A percentile compares a stretch with the other conserved stretches of the same genome.
These are phyloP conservation scores for Colletotrichum cordylinicola DNA, from an alignment of 2,329 filamentous ascomycete species.

Conservation along the genomic window DNA sequence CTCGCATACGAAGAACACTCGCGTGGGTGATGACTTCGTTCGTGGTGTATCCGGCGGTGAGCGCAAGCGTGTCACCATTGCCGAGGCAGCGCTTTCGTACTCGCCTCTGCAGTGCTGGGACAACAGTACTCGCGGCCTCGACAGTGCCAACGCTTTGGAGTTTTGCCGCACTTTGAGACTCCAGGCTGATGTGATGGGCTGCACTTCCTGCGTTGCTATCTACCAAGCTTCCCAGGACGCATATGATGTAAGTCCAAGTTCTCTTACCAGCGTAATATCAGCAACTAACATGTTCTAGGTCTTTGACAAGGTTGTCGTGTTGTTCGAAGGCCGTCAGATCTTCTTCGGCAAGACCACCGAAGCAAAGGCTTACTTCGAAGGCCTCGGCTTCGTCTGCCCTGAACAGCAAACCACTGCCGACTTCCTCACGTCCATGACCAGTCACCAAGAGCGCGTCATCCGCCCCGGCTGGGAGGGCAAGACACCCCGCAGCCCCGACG, in stretches of 20 bases:
- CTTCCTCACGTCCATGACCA: conserved; percentile 69
- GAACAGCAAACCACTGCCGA: conserved; percentile 71
- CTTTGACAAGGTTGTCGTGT: conserved; percentile 71
- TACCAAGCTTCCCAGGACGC: conserved; percentile 69
- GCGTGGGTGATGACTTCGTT: conserved; percentile 59
- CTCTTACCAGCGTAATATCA: neutral
- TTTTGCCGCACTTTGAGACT: conserved; percentile 29
- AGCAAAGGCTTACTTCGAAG: conserved; percentile 69
- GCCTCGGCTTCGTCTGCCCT: conserved; percentile 66
- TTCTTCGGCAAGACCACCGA: conserved; percentile 68
- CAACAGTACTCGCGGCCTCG: conserved; percentile 57
- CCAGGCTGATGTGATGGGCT: conserved; percentile 30
- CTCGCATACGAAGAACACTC: conserved; percentile 58
- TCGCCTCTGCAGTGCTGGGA: conserved; percentile 37
- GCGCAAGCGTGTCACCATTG: conserved; percentile 45
- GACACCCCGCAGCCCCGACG: conserved; percentile 35
- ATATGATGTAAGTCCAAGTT: conserved; percentile 46
- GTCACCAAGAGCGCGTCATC: conserved; percentile 29
- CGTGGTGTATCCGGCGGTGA: conserved; percentile 61
- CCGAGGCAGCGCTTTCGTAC: conserved; percentile 35
- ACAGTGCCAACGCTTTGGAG: conserved; percentile 21
- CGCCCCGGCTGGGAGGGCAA: conserved; percentile 29
- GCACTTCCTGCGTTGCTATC: conserved; percentile 38
- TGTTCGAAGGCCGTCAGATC: conserved; percentile 71
- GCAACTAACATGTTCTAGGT: conserved; percentile 28